A percentile compares a stretch with the other conserved stretches of the same genome.
These are phyloP conservation scores for Trametes maxima DNA, from an alignment of 768 basidiomycete genomes.

Conservation along the genomic window DNA sequence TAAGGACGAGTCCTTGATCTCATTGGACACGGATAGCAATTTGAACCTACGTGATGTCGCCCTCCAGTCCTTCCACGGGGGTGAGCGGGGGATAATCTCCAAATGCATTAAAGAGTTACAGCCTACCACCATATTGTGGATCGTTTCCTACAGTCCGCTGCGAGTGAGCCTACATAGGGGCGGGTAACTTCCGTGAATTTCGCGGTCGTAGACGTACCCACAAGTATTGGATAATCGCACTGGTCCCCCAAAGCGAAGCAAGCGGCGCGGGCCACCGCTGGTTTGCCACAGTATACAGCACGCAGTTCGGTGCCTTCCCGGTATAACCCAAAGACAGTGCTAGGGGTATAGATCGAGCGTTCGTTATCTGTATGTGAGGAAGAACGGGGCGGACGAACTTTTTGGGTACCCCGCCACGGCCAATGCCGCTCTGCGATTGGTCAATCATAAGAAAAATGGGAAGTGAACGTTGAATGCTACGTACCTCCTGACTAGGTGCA, in stretches of 20 bases:
- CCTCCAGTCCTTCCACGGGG: conserved; percentile 59
- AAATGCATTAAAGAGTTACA: neutral
- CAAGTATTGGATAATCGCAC: conserved; percentile 75
- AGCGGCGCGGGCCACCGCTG: conserved; percentile 67
- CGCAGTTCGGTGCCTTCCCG: conserved; percentile 78
- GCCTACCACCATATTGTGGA: conserved; percentile 73
- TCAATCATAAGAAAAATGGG: neutral
- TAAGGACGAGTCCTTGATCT: neutral
- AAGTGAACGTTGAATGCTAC: neutral
- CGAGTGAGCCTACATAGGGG: neutral
- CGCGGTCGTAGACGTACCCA: conserved; percentile 48
- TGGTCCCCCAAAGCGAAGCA: conserved; percentile 62
- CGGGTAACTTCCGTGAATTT: neutral
- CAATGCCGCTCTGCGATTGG: conserved; percentile 63
- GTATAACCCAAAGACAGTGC: conserved; percentile 77
- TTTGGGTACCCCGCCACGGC: conserved; percentile 66
- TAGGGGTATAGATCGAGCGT: conserved; percentile 28
- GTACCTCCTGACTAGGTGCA: conserved; percentile 71
- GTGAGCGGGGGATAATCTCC: neutral
- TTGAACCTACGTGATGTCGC: conserved; percentile 70
- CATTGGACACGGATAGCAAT: neutral
- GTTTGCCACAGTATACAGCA: conserved; percentile 69
- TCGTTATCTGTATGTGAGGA: no score
- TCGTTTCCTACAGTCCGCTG: conserved; percentile 59
- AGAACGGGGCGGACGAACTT: conserved; percentile 47